Evolutionary conservation across 805 yeast species (phyloP), one percentile per base, ranked within the genome.

Genomic region (Blastobotrys attinorum): DNA sequence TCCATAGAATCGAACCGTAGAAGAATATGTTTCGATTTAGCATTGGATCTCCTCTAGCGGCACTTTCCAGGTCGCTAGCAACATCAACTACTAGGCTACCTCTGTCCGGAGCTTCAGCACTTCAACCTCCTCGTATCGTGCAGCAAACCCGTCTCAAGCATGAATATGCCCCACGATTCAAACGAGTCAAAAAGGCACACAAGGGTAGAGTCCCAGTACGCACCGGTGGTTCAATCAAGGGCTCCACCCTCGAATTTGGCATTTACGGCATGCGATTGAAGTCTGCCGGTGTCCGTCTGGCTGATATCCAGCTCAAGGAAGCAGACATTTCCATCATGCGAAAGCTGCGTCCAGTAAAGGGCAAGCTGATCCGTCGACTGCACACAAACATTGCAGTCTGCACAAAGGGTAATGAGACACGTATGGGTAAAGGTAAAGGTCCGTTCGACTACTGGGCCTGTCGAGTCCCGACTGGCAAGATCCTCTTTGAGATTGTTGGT

Each of bases 391-490:
- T 87, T 43, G 92, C 97, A 0, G 95, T 92, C 10, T 88, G 96
- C 66, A 78, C 85, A 49, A 92, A 92, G 69, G 98, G 98, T 69
- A 92, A 92, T 64, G 96, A 92, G 63, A 87, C 96, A 8, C 92
- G 98, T 81, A 92, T 92, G 98, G 98, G 98, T 71, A 92, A 92
- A 65, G 98, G 98, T 70, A 92, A 92, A 67, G 98, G 98, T 66
- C 82, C 89, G 0, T 90, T 92, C 61, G 96, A 87, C 58, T 92
- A 87, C 69, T 92, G 97, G 97, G 94, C 95, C 57, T 84, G 81
- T 27, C 79, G 98, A 57, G 92, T 92, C 11, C 95, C 97, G 33
- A 89, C 97, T 0, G 98, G 98, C 3, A 89, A 88, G 59, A 79
- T 92, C 34, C 70, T 89, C 18, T 87, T 89, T 59, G 98, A 92